Evolutionary conservation across 805 yeast genomes (phyloP).

Genomic region (Candida bentonensis): DNA sequence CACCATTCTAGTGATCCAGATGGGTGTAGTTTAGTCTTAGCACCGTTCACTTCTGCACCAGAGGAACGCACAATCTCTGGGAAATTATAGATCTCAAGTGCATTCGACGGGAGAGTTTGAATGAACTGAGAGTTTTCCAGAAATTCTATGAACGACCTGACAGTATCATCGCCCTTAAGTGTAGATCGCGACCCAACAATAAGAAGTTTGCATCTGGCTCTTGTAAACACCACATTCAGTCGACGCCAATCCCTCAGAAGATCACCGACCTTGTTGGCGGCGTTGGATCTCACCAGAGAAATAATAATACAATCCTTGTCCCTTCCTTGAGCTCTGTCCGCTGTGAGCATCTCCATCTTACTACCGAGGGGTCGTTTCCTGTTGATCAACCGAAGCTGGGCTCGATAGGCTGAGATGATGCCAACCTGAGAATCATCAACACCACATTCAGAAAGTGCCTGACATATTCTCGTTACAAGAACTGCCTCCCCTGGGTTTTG

Average conservation of each 20-base stretch:
- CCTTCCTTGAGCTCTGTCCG: conserved; percentile 92
- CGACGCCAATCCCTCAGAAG: conserved; percentile 81
- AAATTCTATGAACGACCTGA: conserved; percentile 46
- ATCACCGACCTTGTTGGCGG: conserved; percentile 52
- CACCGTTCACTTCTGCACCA: too few relatives aligned
- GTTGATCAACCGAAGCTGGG: conserved; percentile 48
- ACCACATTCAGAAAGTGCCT: conserved; percentile 42
- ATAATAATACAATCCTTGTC: conserved; percentile 87
- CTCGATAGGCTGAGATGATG: conserved; percentile 77
- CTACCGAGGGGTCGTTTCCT: conserved; percentile 20
- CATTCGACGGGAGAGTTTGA: not conserved
- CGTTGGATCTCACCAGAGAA: conserved; percentile 76
- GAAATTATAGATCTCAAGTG: not conserved
- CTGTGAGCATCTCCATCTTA: conserved; percentile 70
- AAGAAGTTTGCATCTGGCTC: conserved; percentile 74
- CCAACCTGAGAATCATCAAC: conserved; percentile 52
- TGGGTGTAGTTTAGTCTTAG: too few relatives aligned
- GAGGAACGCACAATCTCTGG: too few relatives aligned
- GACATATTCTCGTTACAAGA: not conserved
- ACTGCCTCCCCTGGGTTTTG: conserved; percentile 16
- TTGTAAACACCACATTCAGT: conserved; percentile 84
- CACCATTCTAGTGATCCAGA: too few relatives aligned
- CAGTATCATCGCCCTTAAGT: conserved; percentile 34
- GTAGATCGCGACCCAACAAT: conserved; percentile 69
- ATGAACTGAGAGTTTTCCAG: conserved; percentile 21